A percentile compares a stretch with the other conserved stretches of the same genome.
phyloP scores from a whole-genome alignment of 192 early-diverging fungal genomes.

The Backusella sp. region DNA sequence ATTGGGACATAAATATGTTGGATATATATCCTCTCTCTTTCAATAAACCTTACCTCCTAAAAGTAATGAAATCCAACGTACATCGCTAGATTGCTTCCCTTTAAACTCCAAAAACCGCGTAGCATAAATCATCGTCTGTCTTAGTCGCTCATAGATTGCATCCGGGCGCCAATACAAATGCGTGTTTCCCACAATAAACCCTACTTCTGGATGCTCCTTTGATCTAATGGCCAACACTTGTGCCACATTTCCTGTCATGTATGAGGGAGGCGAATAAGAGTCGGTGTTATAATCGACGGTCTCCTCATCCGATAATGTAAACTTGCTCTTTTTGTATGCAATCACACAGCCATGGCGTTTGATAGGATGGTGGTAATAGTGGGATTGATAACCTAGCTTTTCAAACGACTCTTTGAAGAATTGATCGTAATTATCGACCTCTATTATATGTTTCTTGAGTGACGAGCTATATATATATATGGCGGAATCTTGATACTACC shows the following conservation, averaged over 20 bases:
- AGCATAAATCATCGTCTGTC: conserved; percentile 26
- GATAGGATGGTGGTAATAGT: conserved; percentile 16
- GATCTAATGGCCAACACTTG: conserved; percentile 21
- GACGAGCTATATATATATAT: not conserved
- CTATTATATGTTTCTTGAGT: conserved; percentile 4
- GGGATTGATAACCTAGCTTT: conserved; percentile 22
- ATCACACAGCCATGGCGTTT: conserved; percentile 39
- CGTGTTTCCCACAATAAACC: conserved; percentile 35
- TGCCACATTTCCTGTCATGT: conserved; percentile 34
- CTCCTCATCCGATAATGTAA: not conserved
- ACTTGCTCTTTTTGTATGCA: conserved; percentile 17
- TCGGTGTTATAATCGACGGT: conserved; percentile 32
- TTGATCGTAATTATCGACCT: conserved; percentile 36
- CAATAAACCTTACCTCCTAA: conserved; percentile 20
- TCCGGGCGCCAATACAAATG: conserved; percentile 38
- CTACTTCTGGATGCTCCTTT: not conserved
- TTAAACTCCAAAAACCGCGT: conserved; percentile 6
- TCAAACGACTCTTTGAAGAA: conserved; percentile 23
- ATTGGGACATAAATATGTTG: not conserved
- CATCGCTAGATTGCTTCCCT: not conserved
- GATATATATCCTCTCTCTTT: not conserved
- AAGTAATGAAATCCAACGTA: conserved; percentile 18
- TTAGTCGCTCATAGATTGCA: conserved; percentile 33
- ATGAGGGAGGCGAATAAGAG: conserved; percentile 7
- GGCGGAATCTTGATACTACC: not conserved